Base-by-base conservation (phyloP, 1,284 basidiomycete genomes). In the Melanopsichium pennsylvanicum region DNA sequence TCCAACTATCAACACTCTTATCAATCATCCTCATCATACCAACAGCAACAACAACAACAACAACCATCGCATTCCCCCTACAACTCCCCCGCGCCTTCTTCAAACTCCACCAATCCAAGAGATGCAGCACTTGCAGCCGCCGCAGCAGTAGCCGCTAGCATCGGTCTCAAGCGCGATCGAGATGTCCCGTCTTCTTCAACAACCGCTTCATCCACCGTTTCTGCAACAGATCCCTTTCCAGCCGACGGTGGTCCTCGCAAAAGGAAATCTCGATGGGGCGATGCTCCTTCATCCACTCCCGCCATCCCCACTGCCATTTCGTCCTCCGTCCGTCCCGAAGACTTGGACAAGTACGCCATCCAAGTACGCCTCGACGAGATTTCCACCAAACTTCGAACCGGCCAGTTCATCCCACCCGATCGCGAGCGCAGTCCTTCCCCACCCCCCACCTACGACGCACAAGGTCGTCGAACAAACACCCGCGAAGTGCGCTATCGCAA, bases 401-500 rank as follows among this genome's bases (percentile, higher is more conserved):
- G 96, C 70, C 93, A 97, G 78, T 93, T 93, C 70, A 88, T 98
- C 45, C 96, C 96, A 35, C 93, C 96, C 29, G 95, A 98, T 72
- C 87, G 90, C 61, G 93, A 97, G 84, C 87, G 93, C 23, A 92
- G 93, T 55, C 90, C 92, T 13, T 99, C 96, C 23, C 96, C 96
- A 33, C 93, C 95, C 10, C 96, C 96, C 13, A 94, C 92, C 2
- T 98, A 98, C 81, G 96, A 98, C 82, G 88, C 88, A 9, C 93
- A 97, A 78, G 96, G 96, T 84, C 91, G 94, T 44, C 88, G 96
- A 78, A 97, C 93, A 48, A 99, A 99, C 83, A 98, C 94, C 11
- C 90, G 96, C 46, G 96, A 99, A 84, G 90, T 97, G 42, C 90
- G 96, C 50, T 98, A 98, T 84, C 89, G 91, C 66, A 94, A 96